Evolutionary conservation across 1,139 yeast genomes (phyloP).

Genomic region (Kazachstania sp.): DNA sequence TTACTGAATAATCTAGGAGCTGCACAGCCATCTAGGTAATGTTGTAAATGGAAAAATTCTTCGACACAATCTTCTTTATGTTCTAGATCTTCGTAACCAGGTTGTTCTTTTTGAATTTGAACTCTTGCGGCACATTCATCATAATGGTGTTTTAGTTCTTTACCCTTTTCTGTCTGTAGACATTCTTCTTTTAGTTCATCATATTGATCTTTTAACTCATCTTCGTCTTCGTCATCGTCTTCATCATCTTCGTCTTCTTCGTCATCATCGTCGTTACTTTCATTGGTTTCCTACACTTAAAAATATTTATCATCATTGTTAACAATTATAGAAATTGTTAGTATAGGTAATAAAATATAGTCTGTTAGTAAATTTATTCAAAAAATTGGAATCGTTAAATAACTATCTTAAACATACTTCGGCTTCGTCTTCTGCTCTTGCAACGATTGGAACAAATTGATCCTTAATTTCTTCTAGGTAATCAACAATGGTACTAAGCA

Average conservation of each 20-base stretch:
- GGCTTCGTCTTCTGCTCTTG: slow-evolving; percentile 62
- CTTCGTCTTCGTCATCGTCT: slow-evolving; percentile 74
- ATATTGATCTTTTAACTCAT: slow-evolving; percentile 59
- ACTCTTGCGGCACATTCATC: slow-evolving; percentile 95
- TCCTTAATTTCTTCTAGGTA: slow-evolving; percentile 68
- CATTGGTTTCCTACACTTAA: slow-evolving; percentile 15
- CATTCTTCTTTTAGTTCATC: slow-evolving; percentile 63
- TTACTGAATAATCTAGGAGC: slow-evolving; percentile 85
- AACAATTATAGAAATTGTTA: not conserved
- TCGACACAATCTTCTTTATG: slow-evolving; percentile 96
- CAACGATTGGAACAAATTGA: slow-evolving; percentile 68
- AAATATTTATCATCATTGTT: not conserved
- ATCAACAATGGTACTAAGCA: slow-evolving; percentile 50
- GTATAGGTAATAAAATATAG: not conserved
- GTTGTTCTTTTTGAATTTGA: slow-evolving; percentile 74
- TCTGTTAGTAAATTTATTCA: not conserved
- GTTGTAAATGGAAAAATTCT: slow-evolving; percentile 95
- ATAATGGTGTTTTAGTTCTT: slow-evolving; percentile 77
- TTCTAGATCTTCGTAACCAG: slow-evolving; percentile 67
- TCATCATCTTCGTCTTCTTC: slow-evolving; percentile 64
- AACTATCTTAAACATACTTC: slow-evolving; percentile 5
- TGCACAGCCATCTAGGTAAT: slow-evolving; percentile 85
- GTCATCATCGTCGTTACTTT: slow-evolving; percentile 35
- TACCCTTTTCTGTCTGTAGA: slow-evolving; percentile 58
- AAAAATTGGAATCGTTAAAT: no score